phyloP scores from a whole-genome alignment of 371 early-diverging fungal genomes.

The Lichtheimia ornata region DNA sequence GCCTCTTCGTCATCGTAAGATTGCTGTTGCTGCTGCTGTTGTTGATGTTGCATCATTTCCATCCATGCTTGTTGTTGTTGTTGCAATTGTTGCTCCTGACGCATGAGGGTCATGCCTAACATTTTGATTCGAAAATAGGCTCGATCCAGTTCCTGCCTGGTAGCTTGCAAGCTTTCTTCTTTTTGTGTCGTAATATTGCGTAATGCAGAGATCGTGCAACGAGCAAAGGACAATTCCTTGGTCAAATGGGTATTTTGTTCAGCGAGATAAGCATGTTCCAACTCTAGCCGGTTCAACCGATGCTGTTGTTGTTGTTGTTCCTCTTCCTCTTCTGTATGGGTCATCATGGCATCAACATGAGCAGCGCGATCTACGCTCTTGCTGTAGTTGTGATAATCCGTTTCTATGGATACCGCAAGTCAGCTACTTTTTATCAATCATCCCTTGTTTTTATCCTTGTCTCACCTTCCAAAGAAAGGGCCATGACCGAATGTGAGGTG shows the following conservation, averaged over 20 bases:
- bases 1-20: constrained; percentile 1
- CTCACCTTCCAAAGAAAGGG: no score
- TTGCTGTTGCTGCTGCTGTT: background rate
- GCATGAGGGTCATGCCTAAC: constrained; percentile 24
- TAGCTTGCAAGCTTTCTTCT: constrained; percentile 32
- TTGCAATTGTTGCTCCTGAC: constrained; percentile 21
- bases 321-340: no score
- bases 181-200: constrained; percentile 39
- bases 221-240: constrained; percentile 38
- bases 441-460: no score
- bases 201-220: constrained; percentile 43
- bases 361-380: no score
- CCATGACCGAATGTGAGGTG: no score
- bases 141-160: constrained; percentile 52
- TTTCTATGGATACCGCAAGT: no score
- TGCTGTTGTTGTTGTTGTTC: background rate
- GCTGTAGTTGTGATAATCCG: no score
- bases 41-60: background rate
- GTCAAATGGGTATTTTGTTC: constrained; percentile 41
- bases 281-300: constrained; percentile 29
- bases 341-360: no score
- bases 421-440: no score
- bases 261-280: constrained; percentile 38
- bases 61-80: constrained; percentile 3
- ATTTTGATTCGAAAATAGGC: constrained; percentile 38